Base-by-base conservation (phyloP, 2,329 filamentous ascomycete species). In the Pseudophaeomoniella oleicola region DNA sequence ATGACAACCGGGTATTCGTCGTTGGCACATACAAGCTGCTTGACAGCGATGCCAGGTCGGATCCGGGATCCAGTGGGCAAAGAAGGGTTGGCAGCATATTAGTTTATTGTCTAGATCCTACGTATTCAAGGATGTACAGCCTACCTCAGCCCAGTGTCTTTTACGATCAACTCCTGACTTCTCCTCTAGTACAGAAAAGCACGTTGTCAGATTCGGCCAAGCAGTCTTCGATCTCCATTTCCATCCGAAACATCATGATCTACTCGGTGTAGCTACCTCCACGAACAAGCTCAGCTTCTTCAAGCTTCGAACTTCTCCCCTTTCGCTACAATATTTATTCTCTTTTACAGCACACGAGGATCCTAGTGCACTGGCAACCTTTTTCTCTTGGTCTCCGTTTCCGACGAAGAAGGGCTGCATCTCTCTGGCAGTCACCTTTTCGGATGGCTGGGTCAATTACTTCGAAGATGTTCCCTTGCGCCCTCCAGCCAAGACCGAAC, bases 151-250 rank as follows among this genome's bases (percentile, higher is more conserved):
- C 18, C 9, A 27, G 14, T 10, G 16, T 29, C 16, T 39, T 15
- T 32, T 15, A n/a, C 29, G 37, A 18, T n/a, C 16, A 40, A 6
- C 42, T 44, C 40, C 50, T 27, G 34, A 13, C 31, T 29, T 30
- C 5, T 19, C 16, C 29, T 38, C 46, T 41, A 80, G 75, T 46
- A 55, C 55, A 2, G 61, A 69, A 38, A 49, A 78, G 3, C 72
- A 83, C 50, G 78, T 69, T 1, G 44, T 78, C 3, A 50, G 62
- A 4, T 75, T 81, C 15, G 70, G 75, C 3, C 84, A 77, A 36
- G 87, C 84, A 4, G 70, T 94, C 17, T 69, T 94, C 37, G 87
- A 94, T 53, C 63, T 94, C 18, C 83, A 87, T 47, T 96, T 94
- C 55, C 74, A 78, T 41, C 73, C 71, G 1, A 51, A 58, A 36